Base-by-base conservation (phyloP, 2,329 filamentous ascomycete genomes). In the Pseudogymnoascus sp. region DNA sequence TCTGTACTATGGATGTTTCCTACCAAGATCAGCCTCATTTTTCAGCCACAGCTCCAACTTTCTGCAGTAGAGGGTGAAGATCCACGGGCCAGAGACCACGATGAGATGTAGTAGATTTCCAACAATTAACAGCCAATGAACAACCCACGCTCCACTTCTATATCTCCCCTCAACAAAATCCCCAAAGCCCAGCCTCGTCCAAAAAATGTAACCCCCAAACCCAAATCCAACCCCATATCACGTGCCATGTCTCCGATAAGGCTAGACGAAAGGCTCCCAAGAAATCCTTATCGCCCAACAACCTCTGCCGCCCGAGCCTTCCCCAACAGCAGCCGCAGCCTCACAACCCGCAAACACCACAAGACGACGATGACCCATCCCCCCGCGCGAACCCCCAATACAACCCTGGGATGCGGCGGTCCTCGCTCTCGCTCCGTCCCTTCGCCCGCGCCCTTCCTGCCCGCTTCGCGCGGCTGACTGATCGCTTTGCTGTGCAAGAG, bases 361-460 rank as follows among this genome's bases (percentile, higher is more conserved):
- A n/a, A n/a, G n/a, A n/a, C n/a, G n/a, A n/a, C 36, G 37, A 39
- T 39, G 37, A 39, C 37, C 37, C 37, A 39, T 15, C 15, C 5
- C 37, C 37, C 37, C 37, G n/a, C n/a, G 18, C 37, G n/a, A 39
- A 39, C 37, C 37, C 37, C 37, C 15, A 39, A 39, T n/a, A 39
- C 9, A 18, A 40, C 37, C 37, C 37, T 40, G 37, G 37, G 15
- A 40, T 40, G 37, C 37, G 37, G 37, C 37, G 37, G 69, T 39
- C 63, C 66, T 63, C 68, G 67, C 48, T 69, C 67, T 21, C 65
- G 64, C 55, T 61, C 71, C 60, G 63, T 64, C 25, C 64, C 68
- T 40, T 67, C 61, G 60, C n/a, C 52, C 48, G 61, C 66, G 60
- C 62, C 61, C 69, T 71, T 66, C 60, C 67, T 33, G 58, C 67